Percentiles rank a stretch among this genome's conserved stretches.
Evolutionary conservation across 106 monocot genomes (phyloP).

Genomic region (Dioscorea alata): DNA sequence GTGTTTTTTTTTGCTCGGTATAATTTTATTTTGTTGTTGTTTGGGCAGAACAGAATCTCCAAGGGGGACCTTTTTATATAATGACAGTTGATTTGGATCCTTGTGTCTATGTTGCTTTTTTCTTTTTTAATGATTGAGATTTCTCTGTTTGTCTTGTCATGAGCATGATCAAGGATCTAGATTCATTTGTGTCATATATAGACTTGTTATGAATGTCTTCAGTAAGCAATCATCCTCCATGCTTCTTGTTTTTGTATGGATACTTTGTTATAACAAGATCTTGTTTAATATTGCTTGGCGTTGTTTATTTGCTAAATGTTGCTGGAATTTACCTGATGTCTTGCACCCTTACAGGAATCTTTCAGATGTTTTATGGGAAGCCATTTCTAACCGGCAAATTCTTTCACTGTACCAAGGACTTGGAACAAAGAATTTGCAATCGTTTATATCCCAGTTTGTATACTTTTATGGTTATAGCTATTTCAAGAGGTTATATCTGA

Average conservation of each 20-base stretch:
- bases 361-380: constrained; percentile 90
- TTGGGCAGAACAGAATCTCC: too few relatives aligned
- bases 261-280: too few relatives aligned
- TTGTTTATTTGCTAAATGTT: background rate
- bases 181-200: background rate
- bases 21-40: too few relatives aligned
- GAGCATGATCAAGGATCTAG: background rate
- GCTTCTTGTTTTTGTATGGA: background rate
- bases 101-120: too few relatives aligned
- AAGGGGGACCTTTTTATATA: too few relatives aligned
- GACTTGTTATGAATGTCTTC: background rate
- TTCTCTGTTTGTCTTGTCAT: too few relatives aligned
- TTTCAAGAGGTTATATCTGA: constrained; percentile 79
- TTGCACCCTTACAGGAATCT: constrained; percentile 56
- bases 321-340: constrained; percentile 82
- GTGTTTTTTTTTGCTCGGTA: too few relatives aligned
- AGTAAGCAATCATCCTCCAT: background rate
- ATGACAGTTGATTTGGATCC: too few relatives aligned
- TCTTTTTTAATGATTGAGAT: too few relatives aligned
- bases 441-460: constrained; percentile 85
- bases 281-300: background rate
- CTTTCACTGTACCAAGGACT: constrained; percentile 92
- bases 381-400: constrained; percentile 57
- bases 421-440: constrained; percentile 82
- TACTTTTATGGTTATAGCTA: constrained; percentile 99